These are phyloP conservation scores for Silene coronaria DNA, from an alignment of 179 eudicot species.

Conservation along the genomic window DNA sequence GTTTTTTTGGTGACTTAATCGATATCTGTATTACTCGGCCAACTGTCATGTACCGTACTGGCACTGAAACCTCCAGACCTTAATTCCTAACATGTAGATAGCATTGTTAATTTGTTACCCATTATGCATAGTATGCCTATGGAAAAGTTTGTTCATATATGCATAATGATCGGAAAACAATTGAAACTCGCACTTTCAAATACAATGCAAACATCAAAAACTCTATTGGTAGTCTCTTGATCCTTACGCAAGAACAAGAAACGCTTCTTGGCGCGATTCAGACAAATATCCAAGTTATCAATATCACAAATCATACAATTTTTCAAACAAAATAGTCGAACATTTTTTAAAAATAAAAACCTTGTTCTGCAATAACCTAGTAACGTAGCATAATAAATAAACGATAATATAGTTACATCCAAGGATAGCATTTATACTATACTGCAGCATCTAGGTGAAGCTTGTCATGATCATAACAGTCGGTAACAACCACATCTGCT, in stretches of 20 bases:
- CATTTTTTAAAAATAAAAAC: too few species aligned
- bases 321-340: too few species aligned
- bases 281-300: too few species aligned
- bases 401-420: background rate
- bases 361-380: too few species aligned
- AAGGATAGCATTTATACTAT: background rate
- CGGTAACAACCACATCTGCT: background rate
- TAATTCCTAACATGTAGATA: too few species aligned
- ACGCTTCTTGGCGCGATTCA: too few species aligned
- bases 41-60: background rate
- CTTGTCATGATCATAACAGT: conserved; percentile 3
- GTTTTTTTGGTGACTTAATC: background rate
- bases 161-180: background rate
- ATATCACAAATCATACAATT: too few species aligned
- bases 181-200: too few species aligned
- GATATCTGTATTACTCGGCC: background rate
- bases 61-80: too few species aligned
- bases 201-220: too few species aligned
- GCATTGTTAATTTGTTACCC: background rate
- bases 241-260: too few species aligned
- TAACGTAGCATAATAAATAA: background rate
- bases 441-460: background rate
- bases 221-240: too few species aligned
- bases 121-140: background rate
- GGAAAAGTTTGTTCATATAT: background rate